phyloP scores from a whole-genome alignment of 257 asterid species.

The Solanum commersonii region DNA sequence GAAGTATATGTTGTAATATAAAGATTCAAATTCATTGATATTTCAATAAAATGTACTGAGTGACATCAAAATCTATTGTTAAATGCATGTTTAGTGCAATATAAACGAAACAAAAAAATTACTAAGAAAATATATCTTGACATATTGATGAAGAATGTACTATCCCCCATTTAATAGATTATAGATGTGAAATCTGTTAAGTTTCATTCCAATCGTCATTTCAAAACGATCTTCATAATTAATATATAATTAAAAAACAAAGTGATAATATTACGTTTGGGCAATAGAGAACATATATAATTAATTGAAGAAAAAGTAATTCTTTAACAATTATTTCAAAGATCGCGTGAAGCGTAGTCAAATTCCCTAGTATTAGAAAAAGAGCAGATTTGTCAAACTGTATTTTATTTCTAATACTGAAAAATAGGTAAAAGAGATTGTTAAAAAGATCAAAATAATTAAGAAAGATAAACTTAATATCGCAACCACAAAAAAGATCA shows the following conservation, averaged over 20 bases:
- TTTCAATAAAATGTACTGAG: too few relatives aligned
- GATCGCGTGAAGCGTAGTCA: background rate
- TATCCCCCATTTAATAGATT: too few relatives aligned
- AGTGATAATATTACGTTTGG: background rate
- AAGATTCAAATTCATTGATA: background rate
- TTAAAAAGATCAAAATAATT: too few relatives aligned
- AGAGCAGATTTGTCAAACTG: background rate
- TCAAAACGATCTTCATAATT: background rate
- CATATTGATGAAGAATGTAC: background rate
- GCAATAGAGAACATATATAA: background rate
- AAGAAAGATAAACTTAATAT: background rate
- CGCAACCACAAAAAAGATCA: background rate
- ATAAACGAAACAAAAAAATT: background rate
- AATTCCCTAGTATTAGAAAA: background rate
- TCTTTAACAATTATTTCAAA: background rate
- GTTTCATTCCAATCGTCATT: background rate
- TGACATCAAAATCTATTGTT: background rate
- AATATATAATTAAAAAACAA: too few relatives aligned
- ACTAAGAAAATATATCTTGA: background rate
- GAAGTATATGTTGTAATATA: background rate
- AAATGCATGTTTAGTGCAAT: background rate
- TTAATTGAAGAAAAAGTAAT: background rate
- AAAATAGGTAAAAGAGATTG: too few relatives aligned
- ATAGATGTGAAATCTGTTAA: background rate
- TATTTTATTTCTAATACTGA: too few relatives aligned